A percentile compares a stretch with the other conserved stretches of the same genome.
Conservation (phyloP, 352 stramenopile species). For the Globisporangium mamillatum region DNA sequence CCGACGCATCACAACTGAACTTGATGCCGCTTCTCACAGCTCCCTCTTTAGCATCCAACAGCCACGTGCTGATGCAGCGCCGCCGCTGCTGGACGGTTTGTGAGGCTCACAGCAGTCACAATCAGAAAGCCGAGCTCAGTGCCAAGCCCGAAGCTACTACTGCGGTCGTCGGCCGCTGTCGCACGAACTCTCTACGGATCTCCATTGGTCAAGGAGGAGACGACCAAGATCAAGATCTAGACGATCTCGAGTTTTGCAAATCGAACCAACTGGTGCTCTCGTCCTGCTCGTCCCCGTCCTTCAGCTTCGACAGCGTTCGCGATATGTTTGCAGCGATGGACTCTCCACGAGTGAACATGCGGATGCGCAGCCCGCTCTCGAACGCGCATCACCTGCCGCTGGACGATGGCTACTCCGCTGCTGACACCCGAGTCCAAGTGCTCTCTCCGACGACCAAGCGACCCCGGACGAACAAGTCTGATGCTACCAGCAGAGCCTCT, state of each 20-base stretch:
- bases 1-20: neutral
- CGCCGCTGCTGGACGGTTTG: conserved; percentile 16
- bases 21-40: neutral
- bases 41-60: neutral
- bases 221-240: neutral
- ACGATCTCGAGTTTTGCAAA: neutral
- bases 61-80: neutral
- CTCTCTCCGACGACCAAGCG: conserved; percentile 18
- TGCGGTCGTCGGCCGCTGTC: neutral
- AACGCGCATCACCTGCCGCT: neutral
- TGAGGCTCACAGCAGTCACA: neutral
- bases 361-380: neutral
- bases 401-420: neutral
- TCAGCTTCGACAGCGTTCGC: conserved; percentile 15
- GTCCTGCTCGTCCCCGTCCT: conserved; percentile 15
- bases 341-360: neutral
- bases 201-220: neutral
- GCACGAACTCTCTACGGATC: conserved; percentile 11
- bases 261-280: neutral
- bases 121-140: neutral
- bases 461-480: conserved; percentile 4
- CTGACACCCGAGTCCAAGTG: neutral
- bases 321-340: conserved; percentile 17
- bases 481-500: neutral
- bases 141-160: neutral